Conservation (phyloP, 176 grass and related monocot species). For the Bolboschoenus planiculmis region DNA sequence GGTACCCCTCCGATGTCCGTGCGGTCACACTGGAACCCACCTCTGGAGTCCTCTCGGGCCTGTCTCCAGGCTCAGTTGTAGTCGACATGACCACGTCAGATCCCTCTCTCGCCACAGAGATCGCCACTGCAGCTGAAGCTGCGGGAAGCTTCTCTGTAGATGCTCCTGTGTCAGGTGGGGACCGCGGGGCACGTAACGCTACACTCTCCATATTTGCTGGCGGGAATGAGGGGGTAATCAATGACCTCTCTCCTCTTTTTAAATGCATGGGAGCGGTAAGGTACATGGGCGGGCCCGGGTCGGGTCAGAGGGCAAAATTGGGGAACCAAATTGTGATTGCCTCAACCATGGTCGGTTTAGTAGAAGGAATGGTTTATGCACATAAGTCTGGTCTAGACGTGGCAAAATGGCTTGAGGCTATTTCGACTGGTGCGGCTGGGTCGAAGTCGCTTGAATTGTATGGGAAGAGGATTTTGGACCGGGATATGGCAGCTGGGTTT, state of each 20-base stretch:
- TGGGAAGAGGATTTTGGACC: slow-evolving; percentile 77
- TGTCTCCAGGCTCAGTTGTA: slow-evolving; percentile 56
- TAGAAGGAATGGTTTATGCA: slow-evolving; percentile 87
- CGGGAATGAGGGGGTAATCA: slow-evolving; percentile 46
- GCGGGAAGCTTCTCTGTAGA: slow-evolving; percentile 42
- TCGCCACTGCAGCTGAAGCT: slow-evolving; percentile 33
- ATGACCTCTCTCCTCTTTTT: slow-evolving; percentile 58
- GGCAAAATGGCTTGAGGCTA: slow-evolving; percentile 83
- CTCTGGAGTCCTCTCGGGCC: slow-evolving; percentile 50
- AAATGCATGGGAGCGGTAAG: slow-evolving; percentile 68
- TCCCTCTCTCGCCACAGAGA: slow-evolving; percentile 72
- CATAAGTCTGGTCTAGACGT: slow-evolving; percentile 92
- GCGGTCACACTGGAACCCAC: slow-evolving; percentile 50
- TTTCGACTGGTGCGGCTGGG: slow-evolving; percentile 78
- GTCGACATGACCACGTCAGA: slow-evolving; percentile 95
- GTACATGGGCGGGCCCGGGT: slow-evolving; percentile 79
- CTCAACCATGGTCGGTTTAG: slow-evolving; percentile 93
- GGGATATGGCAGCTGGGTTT: slow-evolving; percentile 87
- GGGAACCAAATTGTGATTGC: slow-evolving; percentile 93
- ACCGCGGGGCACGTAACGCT: slow-evolving; percentile 64
- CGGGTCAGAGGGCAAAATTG: slow-evolving; percentile 76
- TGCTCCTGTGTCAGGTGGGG: slow-evolving; percentile 73
- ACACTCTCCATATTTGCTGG: slow-evolving; percentile 81
- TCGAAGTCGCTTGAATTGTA: slow-evolving; percentile 76
- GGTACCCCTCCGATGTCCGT: slow-evolving; percentile 78